A percentile compares a stretch with the other conserved stretches of the same genome.
Conservation (phyloP, 164 flowering plant species). For the Liquidambar formosana region DNA sequence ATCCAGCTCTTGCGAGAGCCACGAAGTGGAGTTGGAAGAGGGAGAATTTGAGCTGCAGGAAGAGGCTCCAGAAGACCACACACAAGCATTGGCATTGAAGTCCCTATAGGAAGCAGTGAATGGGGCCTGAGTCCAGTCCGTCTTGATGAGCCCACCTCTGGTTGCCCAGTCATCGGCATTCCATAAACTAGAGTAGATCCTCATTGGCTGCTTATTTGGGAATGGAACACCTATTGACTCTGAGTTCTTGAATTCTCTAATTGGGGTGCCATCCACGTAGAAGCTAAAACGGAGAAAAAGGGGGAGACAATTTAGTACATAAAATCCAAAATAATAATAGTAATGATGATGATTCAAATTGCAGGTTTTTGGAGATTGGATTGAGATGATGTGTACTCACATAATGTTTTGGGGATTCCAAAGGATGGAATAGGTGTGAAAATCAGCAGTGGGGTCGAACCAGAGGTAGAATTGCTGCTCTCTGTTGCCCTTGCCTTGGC, state of each 20-base stretch:
- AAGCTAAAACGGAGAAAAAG: constrained; percentile 22
- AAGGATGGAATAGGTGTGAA: constrained; percentile 43
- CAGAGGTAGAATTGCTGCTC: constrained; percentile 59
- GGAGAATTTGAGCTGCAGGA: constrained; percentile 13
- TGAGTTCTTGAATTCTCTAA: constrained; percentile 40
- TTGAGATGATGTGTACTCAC: constrained; percentile 12
- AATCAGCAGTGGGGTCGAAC: constrained; percentile 62
- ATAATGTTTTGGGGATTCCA: constrained; percentile 34
- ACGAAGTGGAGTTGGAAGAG: neutral
- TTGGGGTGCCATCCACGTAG: constrained; percentile 36
- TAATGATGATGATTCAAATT: neutral
- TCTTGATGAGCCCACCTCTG: constrained; percentile 37
- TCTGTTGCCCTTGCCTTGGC: constrained; percentile 39
- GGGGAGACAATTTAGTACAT: neutral
- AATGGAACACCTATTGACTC: constrained; percentile 27
- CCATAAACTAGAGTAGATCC: constrained; percentile 39
- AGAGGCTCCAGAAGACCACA: constrained; percentile 23
- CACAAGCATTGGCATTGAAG: constrained; percentile 30
- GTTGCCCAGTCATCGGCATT: constrained; percentile 48
- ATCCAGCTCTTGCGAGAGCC: constrained; percentile 20
- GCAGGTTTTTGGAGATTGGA: neutral
- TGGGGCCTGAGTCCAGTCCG: constrained; percentile 44
- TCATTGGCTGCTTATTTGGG: constrained; percentile 37
- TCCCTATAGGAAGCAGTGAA: constrained; percentile 33
- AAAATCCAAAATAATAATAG: neutral